These are phyloP conservation scores for Limnomonas spitsbergensis DNA, from an alignment of 139 green algal species.

Conservation along the genomic window DNA sequence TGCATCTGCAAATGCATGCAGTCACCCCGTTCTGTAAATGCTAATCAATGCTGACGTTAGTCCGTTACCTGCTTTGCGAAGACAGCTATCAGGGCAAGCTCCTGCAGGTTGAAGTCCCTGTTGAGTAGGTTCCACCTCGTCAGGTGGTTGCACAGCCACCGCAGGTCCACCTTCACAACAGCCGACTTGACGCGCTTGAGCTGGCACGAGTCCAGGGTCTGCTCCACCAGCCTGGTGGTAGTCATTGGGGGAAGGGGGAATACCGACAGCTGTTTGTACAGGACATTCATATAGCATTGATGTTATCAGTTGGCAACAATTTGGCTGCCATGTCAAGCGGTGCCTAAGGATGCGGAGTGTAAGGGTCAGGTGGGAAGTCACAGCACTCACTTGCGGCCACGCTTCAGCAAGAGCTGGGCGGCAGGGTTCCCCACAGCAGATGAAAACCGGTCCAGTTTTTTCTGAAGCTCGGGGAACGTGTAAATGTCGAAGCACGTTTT, in stretches of 20 bases:
- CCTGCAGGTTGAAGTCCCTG: slow-evolving; percentile 64
- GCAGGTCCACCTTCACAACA: slow-evolving; percentile 55
- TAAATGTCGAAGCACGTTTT: slow-evolving; percentile 45
- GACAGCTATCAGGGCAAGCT: slow-evolving; percentile 58
- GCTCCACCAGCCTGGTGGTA: slow-evolving; percentile 60
- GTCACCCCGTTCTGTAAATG: too few relatives aligned
- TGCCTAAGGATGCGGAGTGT: too few relatives aligned
- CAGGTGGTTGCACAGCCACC: slow-evolving; percentile 66
- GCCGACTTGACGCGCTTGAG: slow-evolving; percentile 55
- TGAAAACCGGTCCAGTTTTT: slow-evolving; percentile 48
- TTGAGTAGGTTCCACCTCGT: slow-evolving; percentile 63
- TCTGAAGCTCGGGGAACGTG: slow-evolving; percentile 58
- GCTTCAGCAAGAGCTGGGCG: slow-evolving; percentile 57
- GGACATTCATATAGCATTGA: too few relatives aligned
- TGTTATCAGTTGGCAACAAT: too few relatives aligned
- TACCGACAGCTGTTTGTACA: too few relatives aligned
- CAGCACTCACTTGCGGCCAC: slow-evolving; percentile 51
- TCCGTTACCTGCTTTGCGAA: slow-evolving; percentile 69
- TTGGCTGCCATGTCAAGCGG: too few relatives aligned
- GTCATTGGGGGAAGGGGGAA: neutral
- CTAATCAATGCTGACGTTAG: too few relatives aligned
- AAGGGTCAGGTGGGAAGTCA: too few relatives aligned
- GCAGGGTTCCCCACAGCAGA: slow-evolving; percentile 33
- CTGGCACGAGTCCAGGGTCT: slow-evolving; percentile 71
- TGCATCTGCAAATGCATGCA: too few relatives aligned